Evolutionary conservation across 805 yeast genomes (phyloP), one percentile per base, ranked within the genome.

Genomic region (Sugiyamaella mastotermitis): DNA sequence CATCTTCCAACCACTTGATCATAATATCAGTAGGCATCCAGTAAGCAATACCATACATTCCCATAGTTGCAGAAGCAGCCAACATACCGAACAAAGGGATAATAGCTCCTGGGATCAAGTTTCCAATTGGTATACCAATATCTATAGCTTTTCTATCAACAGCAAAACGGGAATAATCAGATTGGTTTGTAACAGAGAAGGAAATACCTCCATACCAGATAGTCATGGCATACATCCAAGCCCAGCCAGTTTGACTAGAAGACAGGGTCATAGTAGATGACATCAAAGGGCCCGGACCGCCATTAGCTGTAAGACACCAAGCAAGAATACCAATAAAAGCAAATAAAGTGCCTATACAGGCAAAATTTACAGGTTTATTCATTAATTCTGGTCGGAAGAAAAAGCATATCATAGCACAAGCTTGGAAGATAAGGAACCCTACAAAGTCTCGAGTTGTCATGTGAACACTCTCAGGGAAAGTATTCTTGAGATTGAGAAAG

Each of bases 41-140:
- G 34, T 65, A 50, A 32, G 57, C 55, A 25, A 55, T 57, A 21
- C 69, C 72, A 42, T 63, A 68, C 5, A 60, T 48, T 9, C 58
- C 61, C 22, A 57, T 42, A 18, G 71, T 58, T 3, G 74, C 69
- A 24, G 70, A 68, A 3, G 76, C 68, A 10, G 68, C 61, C 26
- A 71, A 41, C 21, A 71, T 47, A 11, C 76, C 76, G 51, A 71
- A 62, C 17, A 71, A 47, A 14, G 77, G 76, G 18, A 70, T 65
- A 23, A 69, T 51, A 8, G 63, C 59, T 8, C 74, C 74, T n/a
- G 62, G 52, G 5, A 68, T 27, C 26, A 67, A 41, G 33, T 65
- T 55, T 0, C 71, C 57, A n/a, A 63, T 33, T 8, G 58, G 49
- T 28, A 60, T 64, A 15, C 71, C 71, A 51, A 60, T 63, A 25